Conservation (phyloP, 2,329 filamentous ascomycete species). For the Sarocladium brachiariae region DNA sequence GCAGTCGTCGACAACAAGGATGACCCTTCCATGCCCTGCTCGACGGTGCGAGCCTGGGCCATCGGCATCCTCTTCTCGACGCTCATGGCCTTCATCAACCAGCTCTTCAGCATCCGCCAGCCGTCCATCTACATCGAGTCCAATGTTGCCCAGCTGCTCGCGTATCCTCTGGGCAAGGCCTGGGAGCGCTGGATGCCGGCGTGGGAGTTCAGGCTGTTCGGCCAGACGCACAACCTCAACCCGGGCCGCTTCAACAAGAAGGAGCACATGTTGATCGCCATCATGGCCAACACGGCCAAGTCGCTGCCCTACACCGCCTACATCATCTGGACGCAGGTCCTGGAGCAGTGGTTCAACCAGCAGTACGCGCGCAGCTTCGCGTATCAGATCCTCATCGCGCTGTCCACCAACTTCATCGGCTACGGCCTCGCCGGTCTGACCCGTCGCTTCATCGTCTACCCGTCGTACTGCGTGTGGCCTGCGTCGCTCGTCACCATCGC, state of each 20-base stretch:
- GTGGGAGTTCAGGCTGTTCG: conserved; percentile 33
- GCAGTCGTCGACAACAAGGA: conserved; percentile 49
- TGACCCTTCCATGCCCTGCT: conserved; percentile 38
- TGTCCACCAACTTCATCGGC: conserved; percentile 48
- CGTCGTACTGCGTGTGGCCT: conserved; percentile 48
- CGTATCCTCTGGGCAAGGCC: conserved; percentile 41
- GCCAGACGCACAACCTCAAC: conserved; percentile 35
- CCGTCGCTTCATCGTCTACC: conserved; percentile 45
- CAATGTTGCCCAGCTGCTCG: conserved; percentile 48
- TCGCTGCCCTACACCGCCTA: conserved; percentile 41
- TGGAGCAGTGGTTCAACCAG: conserved; percentile 45
- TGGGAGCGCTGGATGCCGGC: conserved; percentile 40
- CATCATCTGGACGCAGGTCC: conserved; percentile 42
- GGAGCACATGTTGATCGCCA: conserved; percentile 49
- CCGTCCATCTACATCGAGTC: conserved; percentile 42
- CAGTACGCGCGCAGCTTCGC: conserved; percentile 37
- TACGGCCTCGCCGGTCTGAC: conserved; percentile 47
- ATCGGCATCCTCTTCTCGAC: conserved; percentile 42
- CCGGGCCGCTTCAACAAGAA: conserved; percentile 47
- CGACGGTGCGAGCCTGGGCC: conserved; percentile 45
- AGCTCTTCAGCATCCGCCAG: conserved; percentile 48
- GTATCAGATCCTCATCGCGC: conserved; percentile 43
- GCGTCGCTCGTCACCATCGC: conserved; percentile 42
- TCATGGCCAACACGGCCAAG: conserved; percentile 47
- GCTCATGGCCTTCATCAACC: conserved; percentile 41